A percentile compares a stretch with the other conserved stretches of the same genome.
Evolutionary conservation across 2,329 filamentous ascomycete genomes (phyloP).

Genomic region (Colletotrichum orchidophilum): DNA sequence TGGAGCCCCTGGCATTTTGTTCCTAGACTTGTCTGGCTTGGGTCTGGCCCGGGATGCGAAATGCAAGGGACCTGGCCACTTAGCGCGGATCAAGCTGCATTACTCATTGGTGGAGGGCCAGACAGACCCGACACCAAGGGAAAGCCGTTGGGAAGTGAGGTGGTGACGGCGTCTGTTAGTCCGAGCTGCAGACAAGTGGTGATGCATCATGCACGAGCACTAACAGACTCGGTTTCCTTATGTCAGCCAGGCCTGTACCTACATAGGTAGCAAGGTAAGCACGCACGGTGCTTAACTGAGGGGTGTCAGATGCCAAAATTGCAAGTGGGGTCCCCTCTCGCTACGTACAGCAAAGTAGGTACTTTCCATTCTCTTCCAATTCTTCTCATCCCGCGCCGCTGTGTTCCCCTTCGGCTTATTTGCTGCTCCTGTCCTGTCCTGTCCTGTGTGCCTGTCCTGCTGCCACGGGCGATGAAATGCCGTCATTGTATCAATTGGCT

Average conservation of each 20-base stretch:
- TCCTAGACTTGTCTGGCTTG: conserved; percentile 22
- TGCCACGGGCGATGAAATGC: background rate
- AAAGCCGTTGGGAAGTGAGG: background rate
- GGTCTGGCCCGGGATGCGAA: conserved; percentile 9
- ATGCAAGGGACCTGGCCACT: conserved; percentile 23
- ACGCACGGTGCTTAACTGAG: background rate
- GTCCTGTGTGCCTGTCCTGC: background rate
- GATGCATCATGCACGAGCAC: background rate
- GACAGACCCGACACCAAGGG: background rate
- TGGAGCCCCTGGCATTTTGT: conserved; percentile 10
- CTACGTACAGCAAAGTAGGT: no score
- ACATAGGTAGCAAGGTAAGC: no score
- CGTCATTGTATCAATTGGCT: background rate
- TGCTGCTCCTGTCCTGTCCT: background rate
- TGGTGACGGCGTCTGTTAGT: background rate
- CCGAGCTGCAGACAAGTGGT: background rate
- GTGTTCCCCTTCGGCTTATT: background rate
- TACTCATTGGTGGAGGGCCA: background rate
- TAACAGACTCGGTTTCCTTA: background rate
- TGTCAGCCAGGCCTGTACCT: background rate
- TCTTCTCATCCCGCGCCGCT: background rate
- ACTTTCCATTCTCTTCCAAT: no score
- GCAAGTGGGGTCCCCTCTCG: conserved; percentile 4
- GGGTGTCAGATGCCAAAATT: conserved; percentile 5
- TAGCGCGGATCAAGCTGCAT: background rate